phyloP scores from a whole-genome alignment of 177 flowering plant genomes.

The Vitis hybrid region DNA sequence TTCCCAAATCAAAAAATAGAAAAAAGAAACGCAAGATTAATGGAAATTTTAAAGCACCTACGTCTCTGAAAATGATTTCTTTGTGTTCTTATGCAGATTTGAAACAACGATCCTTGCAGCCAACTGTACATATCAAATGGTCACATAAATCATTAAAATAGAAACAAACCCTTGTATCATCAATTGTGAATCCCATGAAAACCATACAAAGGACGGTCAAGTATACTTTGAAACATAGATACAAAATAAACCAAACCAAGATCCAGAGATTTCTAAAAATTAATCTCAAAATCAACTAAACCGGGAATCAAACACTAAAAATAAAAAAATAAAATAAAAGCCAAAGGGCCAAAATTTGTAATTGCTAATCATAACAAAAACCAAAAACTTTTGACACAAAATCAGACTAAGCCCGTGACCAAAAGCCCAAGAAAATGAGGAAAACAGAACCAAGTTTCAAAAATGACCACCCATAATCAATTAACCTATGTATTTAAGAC shows the following conservation, averaged over 20 bases:
- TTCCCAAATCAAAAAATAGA: not conserved
- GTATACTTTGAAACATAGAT: no score
- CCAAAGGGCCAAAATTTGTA: no score
- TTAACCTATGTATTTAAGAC: not conserved
- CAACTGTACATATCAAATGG: constrained; percentile 43
- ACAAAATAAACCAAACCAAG: no score
- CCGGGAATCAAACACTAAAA: no score
- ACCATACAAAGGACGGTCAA: not conserved
- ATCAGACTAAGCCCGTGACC: no score
- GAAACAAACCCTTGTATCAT: not conserved
- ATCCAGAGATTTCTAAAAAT: no score
- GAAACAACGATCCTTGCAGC: constrained; percentile 97
- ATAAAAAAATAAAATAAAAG: no score
- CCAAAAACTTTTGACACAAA: no score
- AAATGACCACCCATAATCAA: not conserved
- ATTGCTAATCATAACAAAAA: no score
- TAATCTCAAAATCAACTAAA: no score
- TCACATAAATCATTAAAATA: not conserved
- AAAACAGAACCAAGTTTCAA: not conserved
- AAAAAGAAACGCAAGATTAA: not conserved
- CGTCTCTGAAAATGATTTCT: constrained; percentile 95
- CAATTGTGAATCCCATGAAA: not conserved
- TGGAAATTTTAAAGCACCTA: constrained; percentile 28
- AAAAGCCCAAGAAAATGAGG: no score
- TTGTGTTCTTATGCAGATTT: constrained; percentile 93